A percentile compares a stretch with the other conserved stretches of the same genome.
Evolutionary conservation across 75 land plant species (phyloP).

Genomic region (Isoetes taiwanensis): DNA sequence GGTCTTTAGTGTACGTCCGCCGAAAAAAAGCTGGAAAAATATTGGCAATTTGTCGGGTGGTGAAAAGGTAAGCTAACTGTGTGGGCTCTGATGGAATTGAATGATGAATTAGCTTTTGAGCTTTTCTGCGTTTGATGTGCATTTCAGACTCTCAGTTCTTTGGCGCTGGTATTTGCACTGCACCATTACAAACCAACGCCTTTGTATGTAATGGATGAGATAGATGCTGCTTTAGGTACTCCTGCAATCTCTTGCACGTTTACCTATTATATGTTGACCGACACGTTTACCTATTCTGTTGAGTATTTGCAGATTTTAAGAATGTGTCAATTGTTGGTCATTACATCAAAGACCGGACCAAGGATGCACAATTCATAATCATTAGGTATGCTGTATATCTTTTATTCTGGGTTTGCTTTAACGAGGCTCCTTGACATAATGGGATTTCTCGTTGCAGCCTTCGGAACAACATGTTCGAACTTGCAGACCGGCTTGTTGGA

Average conservation of each 20-base stretch:
- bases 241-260: not conserved
- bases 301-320: slow-evolving; percentile 59
- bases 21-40: slow-evolving; percentile 98
- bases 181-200: slow-evolving; percentile 99
- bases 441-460: slow-evolving; percentile 50
- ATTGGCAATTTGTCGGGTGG: slow-evolving; percentile 95
- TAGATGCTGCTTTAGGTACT: slow-evolving; percentile 94
- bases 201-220: slow-evolving; percentile 97
- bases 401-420: not conserved
- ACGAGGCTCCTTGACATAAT: too few relatives aligned
- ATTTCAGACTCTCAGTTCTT: slow-evolving; percentile 77
- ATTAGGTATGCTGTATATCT: slow-evolving; percentile 44
- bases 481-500: slow-evolving; percentile 88
- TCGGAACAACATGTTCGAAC: slow-evolving; percentile 94
- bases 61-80: slow-evolving; percentile 55
- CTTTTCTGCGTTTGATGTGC: not conserved
- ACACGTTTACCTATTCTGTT: not conserved
- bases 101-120: not conserved
- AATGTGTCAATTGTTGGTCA: slow-evolving; percentile 98
- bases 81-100: not conserved
- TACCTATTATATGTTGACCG: not conserved
- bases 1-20: slow-evolving; percentile 95
- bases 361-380: slow-evolving; percentile 92
- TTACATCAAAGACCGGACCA: slow-evolving; percentile 91
- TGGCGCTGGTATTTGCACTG: slow-evolving; percentile 93